Base-by-base conservation (phyloP, 495 filamentous ascomycete genomes). In the Penicillium bialowiezense region DNA sequence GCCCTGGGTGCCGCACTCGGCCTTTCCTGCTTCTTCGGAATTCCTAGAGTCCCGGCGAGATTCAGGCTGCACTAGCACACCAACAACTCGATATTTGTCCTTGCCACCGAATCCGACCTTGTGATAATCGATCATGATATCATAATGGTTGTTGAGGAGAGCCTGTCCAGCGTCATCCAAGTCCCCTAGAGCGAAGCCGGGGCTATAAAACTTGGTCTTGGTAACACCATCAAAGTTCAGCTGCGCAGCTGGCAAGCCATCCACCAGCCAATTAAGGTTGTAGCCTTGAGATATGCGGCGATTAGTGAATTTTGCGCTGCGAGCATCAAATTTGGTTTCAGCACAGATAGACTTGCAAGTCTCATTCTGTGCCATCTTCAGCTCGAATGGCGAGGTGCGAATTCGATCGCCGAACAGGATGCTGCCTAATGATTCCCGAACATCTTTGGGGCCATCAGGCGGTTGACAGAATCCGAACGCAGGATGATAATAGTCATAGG, bases 321-420 rank as follows among this genome's bases (percentile, higher is more conserved):
- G 71, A n/a, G 78, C 64, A 41, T 88, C 79, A 54, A 91, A 95
- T 23, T 70, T 79, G 36, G 77, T 75, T 38, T 74, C 64, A 13
- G 71, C 71, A 59, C 93, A 98, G 26, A 91, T 69, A 13, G 74
- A 69, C 67, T 92, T 91, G 75, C 93, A 98, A 0, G 81, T 84
- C 63, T 96, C 88, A 68, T 97, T 91, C 41, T 78, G 69, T 38
- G 58, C 77, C 91, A 96, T 97, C 43, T 82, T 77, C 17, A 98
- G 74, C 51, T 96, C 84, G 59, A 93, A 92, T 0, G 92, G 87
- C 7, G 91, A 96, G 1, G 88, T 91, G 64, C 86, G 85, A 64
- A 98, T 98, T 37, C 93, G 86, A 70, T 98, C 93, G 7, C 93
- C 93, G 52, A 98, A 98, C 18, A 98, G 63, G 56, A 98, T 98